Evolutionary conservation across 805 yeast genomes (phyloP).

Genomic region (Sugiyamaella mastotermitis): DNA sequence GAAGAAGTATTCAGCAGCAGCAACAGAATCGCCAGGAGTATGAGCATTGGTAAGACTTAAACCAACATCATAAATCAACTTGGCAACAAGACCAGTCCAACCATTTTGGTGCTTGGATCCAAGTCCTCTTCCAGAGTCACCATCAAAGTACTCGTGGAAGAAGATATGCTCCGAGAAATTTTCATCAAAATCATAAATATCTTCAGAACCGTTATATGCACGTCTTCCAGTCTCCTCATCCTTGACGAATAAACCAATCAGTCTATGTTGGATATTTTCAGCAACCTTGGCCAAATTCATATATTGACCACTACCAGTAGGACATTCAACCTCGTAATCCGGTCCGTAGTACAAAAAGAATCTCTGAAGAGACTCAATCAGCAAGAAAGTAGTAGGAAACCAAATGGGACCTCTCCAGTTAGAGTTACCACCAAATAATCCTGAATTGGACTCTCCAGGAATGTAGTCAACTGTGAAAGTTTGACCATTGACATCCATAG

Average conservation of each 20-base stretch:
- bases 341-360: constrained; percentile 86
- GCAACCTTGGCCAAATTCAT: constrained; percentile 85
- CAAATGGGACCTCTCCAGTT: constrained; percentile 98
- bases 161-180: constrained; percentile 69
- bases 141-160: constrained; percentile 86
- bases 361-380: constrained; percentile 82
- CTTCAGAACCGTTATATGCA: constrained; percentile 63
- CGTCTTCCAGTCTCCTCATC: constrained; percentile 34
- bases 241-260: constrained; percentile 72
- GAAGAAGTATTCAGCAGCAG: constrained; percentile 31
- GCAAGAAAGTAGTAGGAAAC: constrained; percentile 86
- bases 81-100: constrained; percentile 91
- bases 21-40: constrained; percentile 29
- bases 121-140: constrained; percentile 88
- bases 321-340: constrained; percentile 78
- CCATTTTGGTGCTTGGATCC: constrained; percentile 96
- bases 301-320: constrained; percentile 71
- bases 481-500: constrained; percentile 76
- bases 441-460: constrained; percentile 87
- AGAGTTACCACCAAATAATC: constrained; percentile 93
- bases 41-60: constrained; percentile 52
- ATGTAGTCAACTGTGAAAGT: constrained; percentile 65
- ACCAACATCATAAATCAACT: constrained; percentile 84
- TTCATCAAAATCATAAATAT: constrained; percentile 50
- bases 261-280: constrained; percentile 79